Evolutionary conservation across 345 rosid genomes (phyloP).

Genomic region (Excoecaria cochinchinensis): DNA sequence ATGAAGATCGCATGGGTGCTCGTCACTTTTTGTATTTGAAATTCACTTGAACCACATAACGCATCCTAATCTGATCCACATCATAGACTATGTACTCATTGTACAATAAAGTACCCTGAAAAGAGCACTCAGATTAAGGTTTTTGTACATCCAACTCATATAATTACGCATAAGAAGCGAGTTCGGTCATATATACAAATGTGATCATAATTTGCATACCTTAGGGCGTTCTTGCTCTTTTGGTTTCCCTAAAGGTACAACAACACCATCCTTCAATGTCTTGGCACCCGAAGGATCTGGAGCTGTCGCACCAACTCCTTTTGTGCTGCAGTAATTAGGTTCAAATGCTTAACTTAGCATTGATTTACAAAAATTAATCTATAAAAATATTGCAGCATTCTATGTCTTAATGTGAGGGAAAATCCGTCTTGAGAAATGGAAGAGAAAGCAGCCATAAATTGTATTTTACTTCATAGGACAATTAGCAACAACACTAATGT

Average conservation of each 20-base stretch:
- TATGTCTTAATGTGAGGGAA: background rate
- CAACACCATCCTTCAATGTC: constrained; percentile 57
- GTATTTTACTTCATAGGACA: background rate
- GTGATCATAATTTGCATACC: constrained; percentile 26
- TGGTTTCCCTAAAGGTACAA: constrained; percentile 82
- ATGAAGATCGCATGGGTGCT: background rate
- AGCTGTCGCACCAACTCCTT: constrained; percentile 75
- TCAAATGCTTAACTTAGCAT: constrained; percentile 9
- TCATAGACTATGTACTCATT: constrained; percentile 86
- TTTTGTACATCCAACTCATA: background rate
- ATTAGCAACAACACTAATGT: background rate
- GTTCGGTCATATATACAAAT: background rate
- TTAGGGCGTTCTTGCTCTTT: constrained; percentile 33
- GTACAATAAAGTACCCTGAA: constrained; percentile 68
- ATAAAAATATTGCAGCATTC: background rate
- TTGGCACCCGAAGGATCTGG: constrained; percentile 62
- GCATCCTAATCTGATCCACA: constrained; percentile 80
- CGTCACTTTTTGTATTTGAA: constrained; percentile 40
- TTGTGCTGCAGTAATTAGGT: constrained; percentile 50
- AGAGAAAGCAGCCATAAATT: background rate
- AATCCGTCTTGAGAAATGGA: background rate
- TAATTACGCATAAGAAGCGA: background rate
- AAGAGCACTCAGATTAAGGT: background rate
- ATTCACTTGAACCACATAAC: constrained; percentile 71
- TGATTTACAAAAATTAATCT: background rate